Base-by-base conservation (phyloP, 2,329 filamentous ascomycete genomes). In the Salinomyces thailandicus region DNA sequence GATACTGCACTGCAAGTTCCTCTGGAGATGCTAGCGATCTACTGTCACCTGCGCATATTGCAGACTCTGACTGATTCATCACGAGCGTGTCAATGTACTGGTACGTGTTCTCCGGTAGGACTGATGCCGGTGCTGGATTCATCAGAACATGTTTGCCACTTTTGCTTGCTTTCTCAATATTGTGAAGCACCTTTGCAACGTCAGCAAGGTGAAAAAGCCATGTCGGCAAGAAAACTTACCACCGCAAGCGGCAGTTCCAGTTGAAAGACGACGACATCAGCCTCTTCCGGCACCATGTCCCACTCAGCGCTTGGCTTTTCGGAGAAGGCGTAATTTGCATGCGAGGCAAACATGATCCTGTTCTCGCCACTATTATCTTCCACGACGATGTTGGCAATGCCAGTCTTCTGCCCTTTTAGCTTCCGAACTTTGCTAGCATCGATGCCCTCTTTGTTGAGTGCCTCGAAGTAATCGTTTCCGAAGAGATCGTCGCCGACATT, bases 31-130 rank as follows among this genome's bases (percentile, higher is more conserved):
- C 28, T 41, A 54, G 8, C 45, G 51, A 33, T 49, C 55, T 18
- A 52, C 49, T 22, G 4, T 43, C 17, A 2, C 73, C 75, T 0
- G 75, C 77, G 37, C 93, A 70, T 33, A 87, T 73, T 6, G 78
- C 73, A 2, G 86, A 84, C 64, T 95, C 87, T 1, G 81, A 91
- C 66, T 95, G 87, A 54, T 96, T 95, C 51, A 95, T 74, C 34
- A 95, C 75, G 29, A 95, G 68, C 51, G 93, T 85, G 28, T 77
- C 76, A 19, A 95, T 70, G 1, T 73, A 74, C 5, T 58, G 50
- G 55, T 82, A 91, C 6, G 75, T 77, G 18, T 74, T 68, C 0
- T 67, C 66, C 1, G 84, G 85, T 3, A 94, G 62, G 6, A 64
- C 60, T 30, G 78, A 71, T 3, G 86, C 85, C 1, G 67, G 67